Percentiles rank a stretch among this genome's conserved stretches.
These are phyloP conservation scores for Vitis rotundifolia DNA, from an alignment of 164 flowering plant species.

Conservation along the genomic window DNA sequence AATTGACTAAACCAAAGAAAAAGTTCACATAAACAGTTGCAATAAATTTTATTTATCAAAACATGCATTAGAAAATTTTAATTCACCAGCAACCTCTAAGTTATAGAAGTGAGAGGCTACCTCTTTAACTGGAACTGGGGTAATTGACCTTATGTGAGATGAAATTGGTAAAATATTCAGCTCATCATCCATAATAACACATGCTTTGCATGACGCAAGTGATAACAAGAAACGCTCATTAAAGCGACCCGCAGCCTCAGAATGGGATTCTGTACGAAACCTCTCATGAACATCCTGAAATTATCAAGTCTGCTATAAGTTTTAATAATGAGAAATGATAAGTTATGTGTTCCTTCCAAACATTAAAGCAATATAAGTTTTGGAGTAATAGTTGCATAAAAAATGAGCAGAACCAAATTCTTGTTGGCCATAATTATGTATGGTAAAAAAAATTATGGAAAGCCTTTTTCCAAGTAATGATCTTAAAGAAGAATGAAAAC, in stretches of 20 bases:
- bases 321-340: background rate
- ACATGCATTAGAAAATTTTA: background rate
- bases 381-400: too few species aligned
- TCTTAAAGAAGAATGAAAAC: too few species aligned
- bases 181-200: constrained; percentile 93
- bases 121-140: constrained; percentile 57
- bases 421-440: too few species aligned
- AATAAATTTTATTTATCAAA: too few species aligned
- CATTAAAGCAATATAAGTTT: background rate
- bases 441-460: too few species aligned
- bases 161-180: constrained; percentile 85
- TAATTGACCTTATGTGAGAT: constrained; percentile 77
- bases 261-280: constrained; percentile 91
- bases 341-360: background rate
- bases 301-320: background rate
- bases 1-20: too few species aligned
- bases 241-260: constrained; percentile 77
- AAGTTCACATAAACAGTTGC: too few species aligned
- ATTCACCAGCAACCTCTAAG: background rate
- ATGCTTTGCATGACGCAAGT: constrained; percentile 84
- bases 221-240: constrained; percentile 95
- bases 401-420: too few species aligned
- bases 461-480: too few species aligned
- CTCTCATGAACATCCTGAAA: constrained; percentile 97
- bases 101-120: constrained; percentile 27